Evolutionary conservation across 2,329 filamentous ascomycete genomes (phyloP).

Genomic region (Pseudopithomyces chartarum): DNA sequence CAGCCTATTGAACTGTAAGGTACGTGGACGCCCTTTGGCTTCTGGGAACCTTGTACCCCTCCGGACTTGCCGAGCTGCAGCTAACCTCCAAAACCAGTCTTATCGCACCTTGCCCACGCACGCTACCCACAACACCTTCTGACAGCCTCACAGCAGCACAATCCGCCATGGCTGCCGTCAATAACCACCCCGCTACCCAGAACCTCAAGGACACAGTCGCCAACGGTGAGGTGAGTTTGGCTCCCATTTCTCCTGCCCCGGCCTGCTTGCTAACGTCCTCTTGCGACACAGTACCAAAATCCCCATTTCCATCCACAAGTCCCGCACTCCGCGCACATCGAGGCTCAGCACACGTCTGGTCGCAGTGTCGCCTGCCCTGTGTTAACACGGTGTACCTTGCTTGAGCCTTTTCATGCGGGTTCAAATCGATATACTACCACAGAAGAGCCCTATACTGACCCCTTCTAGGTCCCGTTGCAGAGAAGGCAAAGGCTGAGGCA

Average conservation of each 20-base stretch:
- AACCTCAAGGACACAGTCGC: constrained; percentile 48
- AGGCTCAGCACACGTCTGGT: too few relatives aligned
- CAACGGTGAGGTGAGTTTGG: constrained; percentile 50
- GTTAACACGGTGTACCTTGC: neutral
- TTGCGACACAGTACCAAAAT: constrained; percentile 34
- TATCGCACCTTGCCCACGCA: constrained; percentile 39
- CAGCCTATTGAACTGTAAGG: constrained; percentile 50
- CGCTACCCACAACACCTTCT: constrained; percentile 19
- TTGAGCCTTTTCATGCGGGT: neutral
- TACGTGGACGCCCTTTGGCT: constrained; percentile 32
- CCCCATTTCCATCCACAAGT: constrained; percentile 8
- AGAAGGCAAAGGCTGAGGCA: constrained; percentile 61
- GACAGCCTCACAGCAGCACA: constrained; percentile 52
- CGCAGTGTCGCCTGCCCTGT: neutral
- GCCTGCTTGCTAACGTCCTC: constrained; percentile 30
- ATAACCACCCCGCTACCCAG: constrained; percentile 57
- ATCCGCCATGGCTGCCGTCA: constrained; percentile 53
- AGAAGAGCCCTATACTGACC: constrained; percentile 29
- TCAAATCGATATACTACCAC: neutral
- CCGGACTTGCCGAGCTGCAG: constrained; percentile 35
- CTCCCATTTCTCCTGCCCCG: constrained; percentile 3
- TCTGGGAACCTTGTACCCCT: constrained; percentile 18
- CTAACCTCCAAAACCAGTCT: constrained; percentile 45
- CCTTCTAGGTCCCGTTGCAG: constrained; percentile 57
- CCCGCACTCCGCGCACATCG: neutral